Conservation (phyloP, 352 stramenopile species). For the Thalassiosira mediterranea region DNA sequence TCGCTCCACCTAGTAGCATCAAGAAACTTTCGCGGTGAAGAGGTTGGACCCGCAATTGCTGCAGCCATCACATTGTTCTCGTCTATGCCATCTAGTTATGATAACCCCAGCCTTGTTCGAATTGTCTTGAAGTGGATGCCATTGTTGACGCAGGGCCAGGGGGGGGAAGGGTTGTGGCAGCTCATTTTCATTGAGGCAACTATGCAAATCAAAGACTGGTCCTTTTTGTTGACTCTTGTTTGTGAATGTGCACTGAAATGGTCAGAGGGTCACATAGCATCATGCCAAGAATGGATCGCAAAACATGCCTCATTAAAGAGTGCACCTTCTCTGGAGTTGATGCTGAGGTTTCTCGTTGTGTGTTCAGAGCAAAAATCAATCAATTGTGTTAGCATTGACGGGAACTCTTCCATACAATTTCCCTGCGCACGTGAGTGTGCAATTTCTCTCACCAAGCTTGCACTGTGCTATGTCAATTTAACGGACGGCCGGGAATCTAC, state of each 20-base stretch:
- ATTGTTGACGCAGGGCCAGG: slow-evolving; percentile 39
- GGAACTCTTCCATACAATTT: slow-evolving; percentile 13
- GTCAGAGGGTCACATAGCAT: slow-evolving; percentile 45
- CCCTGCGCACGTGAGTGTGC: slow-evolving; percentile 5
- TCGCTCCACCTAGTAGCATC: slow-evolving; percentile 23
- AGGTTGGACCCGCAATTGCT: slow-evolving; percentile 17
- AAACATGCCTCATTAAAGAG: slow-evolving; percentile 35
- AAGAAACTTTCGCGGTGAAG: slow-evolving; percentile 10
- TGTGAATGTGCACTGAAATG: slow-evolving; percentile 57
- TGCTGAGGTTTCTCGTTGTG: slow-evolving; percentile 53
- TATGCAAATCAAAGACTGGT: slow-evolving; percentile 19
- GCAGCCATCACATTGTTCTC: slow-evolving; percentile 2
- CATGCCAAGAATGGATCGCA: slow-evolving; percentile 59
- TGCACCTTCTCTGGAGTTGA: slow-evolving; percentile 33
- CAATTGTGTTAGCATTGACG: slow-evolving; percentile 16
- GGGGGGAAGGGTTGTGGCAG: slow-evolving; percentile 56
- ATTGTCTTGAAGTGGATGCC: slow-evolving; percentile 71
- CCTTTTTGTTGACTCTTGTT: slow-evolving; percentile 52
- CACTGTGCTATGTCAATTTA: slow-evolving; percentile 22
- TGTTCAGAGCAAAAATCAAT: slow-evolving; percentile 45
- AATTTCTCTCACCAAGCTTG: slow-evolving; percentile 26
- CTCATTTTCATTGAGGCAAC: slow-evolving; percentile 47
- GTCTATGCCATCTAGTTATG: slow-evolving; percentile 2
- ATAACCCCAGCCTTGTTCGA: slow-evolving; percentile 32
- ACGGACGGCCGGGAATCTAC: background rate